phyloP scores from a whole-genome alignment of 2,329 filamentous ascomycete genomes.

The Torrubiella hemipterigena region DNA sequence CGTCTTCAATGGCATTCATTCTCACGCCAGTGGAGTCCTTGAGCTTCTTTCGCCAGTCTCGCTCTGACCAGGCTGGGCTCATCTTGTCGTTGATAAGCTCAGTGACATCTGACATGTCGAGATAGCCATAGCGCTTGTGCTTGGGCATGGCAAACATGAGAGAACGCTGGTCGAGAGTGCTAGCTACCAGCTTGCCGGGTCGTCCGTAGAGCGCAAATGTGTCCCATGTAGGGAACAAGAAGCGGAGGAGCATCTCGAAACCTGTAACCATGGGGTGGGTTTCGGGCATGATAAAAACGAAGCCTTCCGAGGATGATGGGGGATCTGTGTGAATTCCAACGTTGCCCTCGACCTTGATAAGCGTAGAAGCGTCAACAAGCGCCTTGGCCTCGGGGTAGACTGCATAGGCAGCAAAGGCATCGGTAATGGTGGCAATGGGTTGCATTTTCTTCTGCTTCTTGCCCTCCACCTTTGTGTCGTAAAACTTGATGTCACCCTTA shows the following conservation, averaged over 20 bases:
- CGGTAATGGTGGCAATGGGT: constrained; percentile 83
- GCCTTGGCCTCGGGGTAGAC: constrained; percentile 93
- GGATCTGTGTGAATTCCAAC: constrained; percentile 78
- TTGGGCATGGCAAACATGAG: constrained; percentile 98
- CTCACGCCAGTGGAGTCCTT: constrained; percentile 78
- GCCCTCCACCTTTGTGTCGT: constrained; percentile 59
- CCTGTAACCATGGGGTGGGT: constrained; percentile 81
- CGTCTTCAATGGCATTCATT: constrained; percentile 54
- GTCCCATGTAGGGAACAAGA: constrained; percentile 88
- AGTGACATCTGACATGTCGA: constrained; percentile 79
- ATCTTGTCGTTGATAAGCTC: constrained; percentile 67
- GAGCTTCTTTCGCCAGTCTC: constrained; percentile 78
- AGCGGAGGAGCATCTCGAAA: constrained; percentile 90
- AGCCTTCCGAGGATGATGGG: constrained; percentile 73
- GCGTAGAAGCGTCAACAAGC: constrained; percentile 83
- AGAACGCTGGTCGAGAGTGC: constrained; percentile 73
- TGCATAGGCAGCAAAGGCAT: constrained; percentile 86
- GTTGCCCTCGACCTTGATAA: constrained; percentile 86
- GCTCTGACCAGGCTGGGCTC: constrained; percentile 67
- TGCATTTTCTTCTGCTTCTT: constrained; percentile 86
- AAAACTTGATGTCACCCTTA: constrained; percentile 90
- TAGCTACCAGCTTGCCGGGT: constrained; percentile 74
- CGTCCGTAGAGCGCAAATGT: constrained; percentile 86
- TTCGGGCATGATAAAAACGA: constrained; percentile 97
- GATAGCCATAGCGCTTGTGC: constrained; percentile 75